phyloP scores from a whole-genome alignment of 2,329 filamentous ascomycete genomes.

The Trichoderma breve region DNA sequence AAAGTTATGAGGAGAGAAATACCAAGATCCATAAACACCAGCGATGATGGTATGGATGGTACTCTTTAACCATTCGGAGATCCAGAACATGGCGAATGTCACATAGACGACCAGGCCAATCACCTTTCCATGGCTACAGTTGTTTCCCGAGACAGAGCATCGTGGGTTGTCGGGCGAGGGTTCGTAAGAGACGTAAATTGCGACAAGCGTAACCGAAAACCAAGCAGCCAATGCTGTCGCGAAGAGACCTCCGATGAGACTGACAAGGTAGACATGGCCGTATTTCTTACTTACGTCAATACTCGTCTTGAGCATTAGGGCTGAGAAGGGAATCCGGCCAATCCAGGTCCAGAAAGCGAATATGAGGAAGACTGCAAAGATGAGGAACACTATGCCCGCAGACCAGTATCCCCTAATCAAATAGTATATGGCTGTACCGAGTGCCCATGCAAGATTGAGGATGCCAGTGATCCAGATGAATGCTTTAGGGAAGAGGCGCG shows the following conservation, averaged over 20 bases:
- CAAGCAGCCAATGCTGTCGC: constrained; percentile 77
- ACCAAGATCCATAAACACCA: constrained; percentile 91
- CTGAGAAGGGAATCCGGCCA: constrained; percentile 83
- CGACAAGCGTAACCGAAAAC: constrained; percentile 82
- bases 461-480: constrained; percentile 94
- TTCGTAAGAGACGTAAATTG: constrained; percentile 81
- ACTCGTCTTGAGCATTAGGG: constrained; percentile 81
- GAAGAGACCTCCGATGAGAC: constrained; percentile 74
- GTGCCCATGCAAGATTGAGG: constrained; percentile 76
- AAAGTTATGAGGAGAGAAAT: constrained; percentile 70
- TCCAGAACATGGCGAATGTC: constrained; percentile 92
- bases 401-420: constrained; percentile 73
- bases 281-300: constrained; percentile 82
- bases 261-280: constrained; percentile 84
- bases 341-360: constrained; percentile 78
- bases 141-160: constrained; percentile 43
- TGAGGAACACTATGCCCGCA: constrained; percentile 80
- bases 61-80: constrained; percentile 91
- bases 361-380: constrained; percentile 52
- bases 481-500: constrained; percentile 77
- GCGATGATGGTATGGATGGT: constrained; percentile 85
- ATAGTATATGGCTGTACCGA: constrained; percentile 88
- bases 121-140: constrained; percentile 73
- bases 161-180: constrained; percentile 55
- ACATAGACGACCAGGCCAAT: constrained; percentile 83